Base-by-base conservation (phyloP, 2,329 filamentous ascomycete species). In the Conoideocrella luteorostrata region DNA sequence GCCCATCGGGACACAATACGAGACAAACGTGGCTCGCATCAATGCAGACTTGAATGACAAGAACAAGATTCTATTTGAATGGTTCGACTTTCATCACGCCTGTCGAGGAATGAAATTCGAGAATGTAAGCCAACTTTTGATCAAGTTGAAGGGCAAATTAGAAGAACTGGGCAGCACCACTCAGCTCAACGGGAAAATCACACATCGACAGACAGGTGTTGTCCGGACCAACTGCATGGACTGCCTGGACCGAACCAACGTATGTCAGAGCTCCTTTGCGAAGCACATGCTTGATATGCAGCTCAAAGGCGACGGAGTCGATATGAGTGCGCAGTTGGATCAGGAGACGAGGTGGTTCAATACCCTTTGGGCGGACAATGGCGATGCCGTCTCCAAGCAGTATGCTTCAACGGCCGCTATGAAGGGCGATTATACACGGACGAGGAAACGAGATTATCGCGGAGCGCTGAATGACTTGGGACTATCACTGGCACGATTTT, bases 171-270 rank as follows among this genome's bases (percentile, higher is more conserved):
- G 86, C 1, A 89, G 86, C 67, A 88, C 85, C 0, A 75, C 86
- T 3, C 68, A 74, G 42, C 55, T 64, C 11, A 63, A 69, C 15
- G 73, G 71, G 2, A 58, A 63, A 23, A 46, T 76, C 12, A 53
- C 64, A 13, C 53, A 59, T 4, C 68, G 60, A 37, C 90, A 96
- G 60, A 72, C 69, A 21, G 90, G 90, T 1, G 78, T 95, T 6
- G 62, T 97, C n/a, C 77, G 93, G 44, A 96, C 89, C 2, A 98
- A 98, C 58, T 98, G 93, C 63, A 97, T 98, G 93, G 93, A 98
- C 59, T 98, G 93, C 55, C 70, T 98, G 9, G 93, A 98, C 61
- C 80, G 93, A 18, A 98, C 93, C 2, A 97, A 97, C 53, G 90
- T 98, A 18, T 89, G 90, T 32, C 91, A 97, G 64, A 95, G 88